phyloP scores from a whole-genome alignment of 768 basidiomycete genomes.

The Hypsizygus marmoreus region DNA sequence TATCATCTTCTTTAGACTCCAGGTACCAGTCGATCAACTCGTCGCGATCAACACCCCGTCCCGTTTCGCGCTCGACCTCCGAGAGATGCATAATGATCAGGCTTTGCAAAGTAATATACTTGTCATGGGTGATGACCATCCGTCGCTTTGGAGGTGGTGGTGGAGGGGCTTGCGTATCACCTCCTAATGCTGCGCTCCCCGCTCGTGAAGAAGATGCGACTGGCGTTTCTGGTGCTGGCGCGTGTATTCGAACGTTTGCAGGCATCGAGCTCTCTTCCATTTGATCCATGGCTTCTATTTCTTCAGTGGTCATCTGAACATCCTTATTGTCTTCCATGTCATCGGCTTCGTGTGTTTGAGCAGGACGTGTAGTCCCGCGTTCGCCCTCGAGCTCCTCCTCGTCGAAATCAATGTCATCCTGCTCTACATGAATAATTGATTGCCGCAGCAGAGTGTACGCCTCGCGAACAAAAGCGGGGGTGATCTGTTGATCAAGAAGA shows the following conservation, averaged over 20 bases:
- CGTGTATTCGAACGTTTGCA: conserved; percentile 30
- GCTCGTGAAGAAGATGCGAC: conserved; percentile 40
- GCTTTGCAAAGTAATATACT: conserved; percentile 88
- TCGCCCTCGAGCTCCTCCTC: conserved; percentile 78
- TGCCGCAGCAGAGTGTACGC: conserved; percentile 92
- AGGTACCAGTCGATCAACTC: conserved; percentile 98
- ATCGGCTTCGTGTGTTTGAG: conserved; percentile 29
- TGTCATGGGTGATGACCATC: conserved; percentile 95
- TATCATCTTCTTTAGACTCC: conserved; percentile 81
- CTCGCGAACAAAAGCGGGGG: conserved; percentile 91
- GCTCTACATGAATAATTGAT: conserved; percentile 99
- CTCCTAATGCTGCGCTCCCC: conserved; percentile 37
- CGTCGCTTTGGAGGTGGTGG: conserved; percentile 61
- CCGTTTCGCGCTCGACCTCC: conserved; percentile 73
- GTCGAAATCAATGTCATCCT: conserved; percentile 98
- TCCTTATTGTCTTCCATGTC: conserved; percentile 47
- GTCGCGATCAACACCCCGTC: conserved; percentile 80
- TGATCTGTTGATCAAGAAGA: conserved; percentile 58
- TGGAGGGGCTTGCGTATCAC: conserved; percentile 33
- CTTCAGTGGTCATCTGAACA: conserved; percentile 64
- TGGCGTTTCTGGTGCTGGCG: conserved; percentile 28
- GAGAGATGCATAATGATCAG: conserved; percentile 83
- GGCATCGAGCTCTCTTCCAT: conserved; percentile 52
- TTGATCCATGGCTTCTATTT: conserved; percentile 54
- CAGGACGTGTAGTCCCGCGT: conserved; percentile 39